A percentile compares a stretch with the other conserved stretches of the same genome.
These are phyloP conservation scores for Bipolaris victoriae DNA, from an alignment of 2,329 filamentous ascomycete genomes.

Conservation along the genomic window DNA sequence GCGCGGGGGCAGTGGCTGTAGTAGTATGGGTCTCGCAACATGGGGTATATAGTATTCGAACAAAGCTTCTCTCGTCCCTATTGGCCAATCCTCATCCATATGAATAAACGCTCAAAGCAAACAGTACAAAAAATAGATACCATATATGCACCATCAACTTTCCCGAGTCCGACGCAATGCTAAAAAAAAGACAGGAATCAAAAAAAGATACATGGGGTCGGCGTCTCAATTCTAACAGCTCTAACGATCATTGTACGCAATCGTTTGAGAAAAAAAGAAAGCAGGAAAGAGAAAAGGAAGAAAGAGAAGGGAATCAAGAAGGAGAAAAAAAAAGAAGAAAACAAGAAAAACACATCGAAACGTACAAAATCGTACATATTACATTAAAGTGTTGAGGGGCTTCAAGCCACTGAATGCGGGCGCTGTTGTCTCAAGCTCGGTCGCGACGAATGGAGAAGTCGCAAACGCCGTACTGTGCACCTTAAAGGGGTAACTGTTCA, in stretches of 20 bases:
- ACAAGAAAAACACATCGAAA: constrained; percentile 4
- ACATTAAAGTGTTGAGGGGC: constrained; percentile 26
- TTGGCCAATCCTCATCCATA: neutral
- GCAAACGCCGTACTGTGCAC: constrained; percentile 44
- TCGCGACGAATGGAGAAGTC: constrained; percentile 46
- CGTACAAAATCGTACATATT: constrained; percentile 19
- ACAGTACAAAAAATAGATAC: neutral
- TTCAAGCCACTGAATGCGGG: constrained; percentile 40
- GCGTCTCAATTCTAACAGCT: constrained; percentile 3
- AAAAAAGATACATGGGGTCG: constrained; percentile 6
- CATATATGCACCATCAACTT: constrained; percentile 11
- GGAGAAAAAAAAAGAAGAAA: neutral
- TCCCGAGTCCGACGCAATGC: constrained; percentile 6
- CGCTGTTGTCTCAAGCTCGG: constrained; percentile 33
- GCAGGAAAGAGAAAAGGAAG: neutral
- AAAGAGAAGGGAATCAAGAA: neutral
- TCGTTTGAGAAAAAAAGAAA: constrained; percentile 3
- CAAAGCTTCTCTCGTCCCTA: constrained; percentile 4
- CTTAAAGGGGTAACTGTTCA: constrained; percentile 41
- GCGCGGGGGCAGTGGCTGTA: neutral
- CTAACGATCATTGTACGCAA: constrained; percentile 9
- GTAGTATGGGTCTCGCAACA: constrained; percentile 5
- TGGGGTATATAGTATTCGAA: constrained; percentile 12
- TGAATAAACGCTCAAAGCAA: neutral
- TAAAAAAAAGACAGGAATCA: neutral